Evolutionary conservation across 139 green algal genomes (phyloP).

Genomic region (Tetradesmus obliquus): DNA sequence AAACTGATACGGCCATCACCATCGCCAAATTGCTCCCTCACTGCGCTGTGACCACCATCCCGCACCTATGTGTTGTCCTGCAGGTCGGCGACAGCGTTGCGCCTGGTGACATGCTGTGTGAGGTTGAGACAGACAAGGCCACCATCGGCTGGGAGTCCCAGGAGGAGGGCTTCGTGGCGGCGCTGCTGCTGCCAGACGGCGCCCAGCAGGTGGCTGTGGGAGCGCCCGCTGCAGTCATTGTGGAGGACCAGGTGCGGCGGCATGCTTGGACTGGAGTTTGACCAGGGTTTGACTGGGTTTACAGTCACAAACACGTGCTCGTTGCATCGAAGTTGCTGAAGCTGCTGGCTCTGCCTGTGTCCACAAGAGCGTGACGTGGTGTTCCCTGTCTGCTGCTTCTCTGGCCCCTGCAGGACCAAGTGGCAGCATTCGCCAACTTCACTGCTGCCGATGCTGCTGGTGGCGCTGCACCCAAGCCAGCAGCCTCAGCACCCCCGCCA

Average conservation of each 20-base stretch:
- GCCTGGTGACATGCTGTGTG: slow-evolving; percentile 85
- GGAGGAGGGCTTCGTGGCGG: slow-evolving; percentile 93
- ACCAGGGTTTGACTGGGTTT: neutral
- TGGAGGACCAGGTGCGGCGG: slow-evolving; percentile 75
- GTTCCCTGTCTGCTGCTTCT: neutral
- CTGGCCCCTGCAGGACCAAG: slow-evolving; percentile 45
- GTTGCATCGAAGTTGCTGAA: neutral
- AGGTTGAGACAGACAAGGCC: slow-evolving; percentile 98
- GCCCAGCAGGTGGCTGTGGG: slow-evolving; percentile 83
- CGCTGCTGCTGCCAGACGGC: slow-evolving; percentile 83
- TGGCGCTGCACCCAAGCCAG: slow-evolving; percentile 30
- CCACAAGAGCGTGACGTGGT: neutral
- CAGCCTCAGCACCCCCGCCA: slow-evolving; percentile 38
- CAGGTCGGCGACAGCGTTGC: slow-evolving; percentile 6
- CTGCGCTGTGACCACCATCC: too few relatives aligned
- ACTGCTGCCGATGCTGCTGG: slow-evolving; percentile 64
- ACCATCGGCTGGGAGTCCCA: slow-evolving; percentile 95
- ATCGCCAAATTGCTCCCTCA: too few relatives aligned
- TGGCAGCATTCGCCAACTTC: slow-evolving; percentile 80
- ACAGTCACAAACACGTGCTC: too few relatives aligned
- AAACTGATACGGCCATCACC: too few relatives aligned
- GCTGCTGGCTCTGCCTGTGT: neutral
- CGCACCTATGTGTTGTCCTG: too few relatives aligned
- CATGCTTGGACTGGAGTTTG: neutral
- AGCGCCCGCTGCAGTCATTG: slow-evolving; percentile 74